Conservation (phyloP, 2,329 filamentous ascomycete species). For the Xylariaceae sp. region DNA sequence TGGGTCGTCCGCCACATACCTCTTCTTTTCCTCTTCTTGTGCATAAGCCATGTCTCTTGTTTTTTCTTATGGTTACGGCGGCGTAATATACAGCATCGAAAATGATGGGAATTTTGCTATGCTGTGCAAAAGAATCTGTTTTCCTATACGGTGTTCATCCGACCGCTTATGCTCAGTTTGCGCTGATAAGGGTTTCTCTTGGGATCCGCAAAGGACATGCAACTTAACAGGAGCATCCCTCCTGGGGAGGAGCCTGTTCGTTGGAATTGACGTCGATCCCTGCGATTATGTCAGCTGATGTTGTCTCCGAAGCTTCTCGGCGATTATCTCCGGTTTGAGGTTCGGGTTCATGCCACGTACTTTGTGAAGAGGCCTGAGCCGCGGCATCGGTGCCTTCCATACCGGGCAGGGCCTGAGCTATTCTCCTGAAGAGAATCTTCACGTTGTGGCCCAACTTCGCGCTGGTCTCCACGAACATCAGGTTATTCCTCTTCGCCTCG, state of each 20-base stretch:
- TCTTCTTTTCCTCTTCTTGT: slow-evolving; percentile 9
- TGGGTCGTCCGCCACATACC: slow-evolving; percentile 22
- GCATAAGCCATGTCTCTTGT: background rate
- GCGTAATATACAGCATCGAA: slow-evolving; percentile 29
- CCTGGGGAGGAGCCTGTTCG: slow-evolving; percentile 62
- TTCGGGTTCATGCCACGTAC: slow-evolving; percentile 46
- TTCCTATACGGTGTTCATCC: slow-evolving; percentile 4
- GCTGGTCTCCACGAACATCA: slow-evolving; percentile 99
- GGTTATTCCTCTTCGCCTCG: slow-evolving; percentile 93
- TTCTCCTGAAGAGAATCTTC: slow-evolving; percentile 94
- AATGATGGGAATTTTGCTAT: slow-evolving; percentile 28
- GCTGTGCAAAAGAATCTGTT: slow-evolving; percentile 23
- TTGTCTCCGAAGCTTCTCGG: background rate
- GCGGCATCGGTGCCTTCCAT: slow-evolving; percentile 90
- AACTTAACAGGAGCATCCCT: slow-evolving; percentile 62
- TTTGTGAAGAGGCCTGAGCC: slow-evolving; percentile 67
- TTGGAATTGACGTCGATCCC: slow-evolving; percentile 94
- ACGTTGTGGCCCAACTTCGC: slow-evolving; percentile 98
- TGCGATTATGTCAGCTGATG: slow-evolving; percentile 36
- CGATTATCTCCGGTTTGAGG: background rate
- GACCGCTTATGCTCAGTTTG: slow-evolving; percentile 5
- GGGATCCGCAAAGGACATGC: background rate
- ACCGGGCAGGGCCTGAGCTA: slow-evolving; percentile 93
- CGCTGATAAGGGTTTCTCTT: slow-evolving; percentile 5
- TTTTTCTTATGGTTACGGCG: slow-evolving; percentile 11